Conservation (phyloP, 2,329 filamentous ascomycete genomes). For the Ophiosphaerella narmari region DNA sequence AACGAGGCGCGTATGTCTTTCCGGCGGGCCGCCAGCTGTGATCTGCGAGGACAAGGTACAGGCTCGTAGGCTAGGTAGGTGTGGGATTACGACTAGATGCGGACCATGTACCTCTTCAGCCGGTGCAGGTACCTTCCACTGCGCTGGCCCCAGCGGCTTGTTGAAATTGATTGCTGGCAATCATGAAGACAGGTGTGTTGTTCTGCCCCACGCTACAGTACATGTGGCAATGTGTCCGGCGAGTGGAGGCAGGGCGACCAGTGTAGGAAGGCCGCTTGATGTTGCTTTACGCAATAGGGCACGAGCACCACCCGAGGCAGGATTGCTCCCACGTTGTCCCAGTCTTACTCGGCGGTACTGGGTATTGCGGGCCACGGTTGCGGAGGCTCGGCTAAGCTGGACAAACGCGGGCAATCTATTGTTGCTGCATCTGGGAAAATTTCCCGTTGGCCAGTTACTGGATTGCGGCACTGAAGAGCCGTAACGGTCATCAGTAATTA, state of each 20-base stretch:
- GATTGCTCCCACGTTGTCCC: conserved; percentile 2
- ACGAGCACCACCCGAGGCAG: conserved; percentile 22
- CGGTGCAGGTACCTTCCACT: conserved; percentile 40
- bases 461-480: conserved; percentile 23
- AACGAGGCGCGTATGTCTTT: conserved; percentile 39
- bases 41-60: conserved; percentile 45
- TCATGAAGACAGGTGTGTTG: conserved; percentile 22
- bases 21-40: conserved; percentile 41
- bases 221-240: conserved; percentile 34
- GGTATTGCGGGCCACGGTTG: conserved; percentile 13
- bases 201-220: conserved; percentile 14
- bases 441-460: conserved; percentile 28
- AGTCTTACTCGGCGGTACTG: conserved; percentile 13
- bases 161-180: conserved; percentile 39
- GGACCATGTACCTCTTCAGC: conserved; percentile 42
- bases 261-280: conserved; percentile 20
- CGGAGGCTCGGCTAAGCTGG: conserved; percentile 9
- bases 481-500: conserved; percentile 36
- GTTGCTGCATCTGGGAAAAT: conserved; percentile 6
- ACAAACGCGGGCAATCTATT: neutral
- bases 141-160: conserved; percentile 26
- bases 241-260: conserved; percentile 17
- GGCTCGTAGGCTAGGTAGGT: conserved; percentile 36
- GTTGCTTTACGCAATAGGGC: conserved; percentile 16
- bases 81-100: conserved; percentile 35